Evolutionary conservation across 257 asterid species (phyloP), one percentile per base, ranked within the genome.

Genomic region (Apocynum venetum): DNA sequence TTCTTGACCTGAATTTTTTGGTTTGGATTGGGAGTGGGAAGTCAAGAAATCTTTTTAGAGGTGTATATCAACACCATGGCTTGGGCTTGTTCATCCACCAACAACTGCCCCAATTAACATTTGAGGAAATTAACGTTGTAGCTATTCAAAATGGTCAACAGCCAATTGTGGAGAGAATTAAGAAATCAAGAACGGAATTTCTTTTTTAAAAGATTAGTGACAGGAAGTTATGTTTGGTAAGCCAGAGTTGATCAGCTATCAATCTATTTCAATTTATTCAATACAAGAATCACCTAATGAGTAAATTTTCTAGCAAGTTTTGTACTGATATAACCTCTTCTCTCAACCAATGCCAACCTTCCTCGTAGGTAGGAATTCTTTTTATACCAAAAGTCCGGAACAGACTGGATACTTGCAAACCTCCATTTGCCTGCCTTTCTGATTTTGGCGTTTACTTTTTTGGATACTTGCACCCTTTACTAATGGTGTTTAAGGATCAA

Each of bases 291-390:
- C 38, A 68, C 69, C 69, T 63, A 63, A 63, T 20, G 31, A 43
- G 35, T 9, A 65, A 65, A 0, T 14, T 66, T 40, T 66, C 72
- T 40, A 66, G 48, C 51, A 14, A 40, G 71, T 40, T 66, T 36
- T 5, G 17, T 40, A 38, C 0, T 14, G 10, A 64, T 53, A 2
- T 15, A 47, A 6, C 1, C 15, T 2, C 31, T 67, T 41, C 52
- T 41, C 72, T 40, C 72, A 41, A 67, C 72, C 72, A 41, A 40
- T n/a, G 47, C 72, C 20, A 67, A 67, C 73, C 36, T 20, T 68
- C 51, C 36, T 68, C 6, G 38, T 43, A 9, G 12, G 53, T 43
- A 25, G 53, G 73, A 43, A 43, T 3, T 68, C 43, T 68, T 11
- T 40, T 5, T 40, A 13, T 40, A 48, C 25, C 71, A 65, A 38